Evolutionary conservation across 257 asterid species (phyloP), one percentile per base, ranked within the genome.

Genomic region (Ophiorrhiza pumila): DNA sequence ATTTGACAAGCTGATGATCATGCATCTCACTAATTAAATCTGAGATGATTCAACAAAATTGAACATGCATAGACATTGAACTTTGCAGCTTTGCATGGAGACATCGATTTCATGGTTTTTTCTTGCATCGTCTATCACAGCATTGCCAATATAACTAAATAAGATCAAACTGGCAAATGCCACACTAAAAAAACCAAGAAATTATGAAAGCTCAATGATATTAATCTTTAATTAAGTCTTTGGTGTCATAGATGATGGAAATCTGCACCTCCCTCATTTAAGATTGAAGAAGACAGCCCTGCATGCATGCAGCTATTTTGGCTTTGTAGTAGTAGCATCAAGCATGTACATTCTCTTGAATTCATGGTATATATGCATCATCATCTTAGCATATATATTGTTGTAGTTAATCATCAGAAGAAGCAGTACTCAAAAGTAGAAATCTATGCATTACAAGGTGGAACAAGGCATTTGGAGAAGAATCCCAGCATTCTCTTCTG

Each of bases 401-500:
- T n/a, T n/a, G n/a, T n/a, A n/a, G n/a, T n/a, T n/a, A n/a, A n/a
- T n/a, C n/a, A n/a, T n/a, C n/a, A n/a, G n/a, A n/a, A 29, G 71
- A 47, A 71, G 37, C 60, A 5, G 9, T 32, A 39, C n/a, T n/a
- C n/a, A n/a, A 14, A 12, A n/a, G 45, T 2, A 2, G 4, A 34
- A 61, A 45, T 37, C 86, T 85, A 92, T 49, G 91, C 84, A 57
- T 79, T 82, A 67, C 98, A 93, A 50, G 93, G 94, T 2, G 97
- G 93, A 70, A 74, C 90, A 81, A 93, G 87, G 89, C 98, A 93
- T 79, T 90, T 85, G 52, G 96, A 89, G 65, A 93, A 85, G 89
- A 93, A 89, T 62, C 97, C 96, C 80, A 91, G 80, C 84, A 87
- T 82, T 66, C 77, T 89, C 82, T 89, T 89, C 98, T 93, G 95